Conservation (phyloP, 78 protist genomes). For the Chrysochromulina parva region DNA sequence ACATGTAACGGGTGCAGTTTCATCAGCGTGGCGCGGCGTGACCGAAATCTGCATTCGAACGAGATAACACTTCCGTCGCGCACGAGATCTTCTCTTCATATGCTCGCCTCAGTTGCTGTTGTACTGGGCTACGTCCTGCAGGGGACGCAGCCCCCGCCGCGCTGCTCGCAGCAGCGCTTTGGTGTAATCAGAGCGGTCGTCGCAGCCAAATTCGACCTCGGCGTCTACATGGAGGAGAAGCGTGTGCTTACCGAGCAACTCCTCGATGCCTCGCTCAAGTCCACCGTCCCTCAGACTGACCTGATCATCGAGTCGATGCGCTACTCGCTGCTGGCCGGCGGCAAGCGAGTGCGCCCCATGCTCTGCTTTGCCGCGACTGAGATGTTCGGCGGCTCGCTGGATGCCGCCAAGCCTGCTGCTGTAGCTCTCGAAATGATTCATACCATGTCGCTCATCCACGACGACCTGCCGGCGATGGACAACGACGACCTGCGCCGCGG, state of each 20-base stretch:
- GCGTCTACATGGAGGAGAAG: neutral
- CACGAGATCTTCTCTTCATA: no score
- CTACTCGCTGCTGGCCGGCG: conserved; percentile 49
- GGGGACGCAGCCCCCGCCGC: no score
- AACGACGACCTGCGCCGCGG: conserved; percentile 30
- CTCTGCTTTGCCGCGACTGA: conserved; percentile 37
- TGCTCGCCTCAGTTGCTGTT: no score
- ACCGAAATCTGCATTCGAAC: no score
- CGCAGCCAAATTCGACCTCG: neutral
- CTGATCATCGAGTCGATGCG: conserved; percentile 35
- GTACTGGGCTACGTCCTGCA: no score
- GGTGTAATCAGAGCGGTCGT: neutral
- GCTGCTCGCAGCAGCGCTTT: no score
- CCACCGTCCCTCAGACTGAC: neutral
- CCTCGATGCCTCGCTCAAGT: conserved; percentile 14
- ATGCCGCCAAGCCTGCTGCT: conserved; percentile 26
- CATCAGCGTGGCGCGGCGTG: no score
- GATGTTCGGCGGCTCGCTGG: conserved; percentile 21
- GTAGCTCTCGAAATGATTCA: conserved; percentile 44
- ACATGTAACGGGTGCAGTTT: no score
- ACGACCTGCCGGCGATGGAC: conserved; percentile 50
- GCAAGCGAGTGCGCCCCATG: conserved; percentile 43
- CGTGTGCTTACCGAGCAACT: neutral
- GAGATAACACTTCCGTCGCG: no score
- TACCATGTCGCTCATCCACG: conserved; percentile 49